phyloP scores from a whole-genome alignment of 2,329 filamentous ascomycete genomes.

The Cercospora janseana region DNA sequence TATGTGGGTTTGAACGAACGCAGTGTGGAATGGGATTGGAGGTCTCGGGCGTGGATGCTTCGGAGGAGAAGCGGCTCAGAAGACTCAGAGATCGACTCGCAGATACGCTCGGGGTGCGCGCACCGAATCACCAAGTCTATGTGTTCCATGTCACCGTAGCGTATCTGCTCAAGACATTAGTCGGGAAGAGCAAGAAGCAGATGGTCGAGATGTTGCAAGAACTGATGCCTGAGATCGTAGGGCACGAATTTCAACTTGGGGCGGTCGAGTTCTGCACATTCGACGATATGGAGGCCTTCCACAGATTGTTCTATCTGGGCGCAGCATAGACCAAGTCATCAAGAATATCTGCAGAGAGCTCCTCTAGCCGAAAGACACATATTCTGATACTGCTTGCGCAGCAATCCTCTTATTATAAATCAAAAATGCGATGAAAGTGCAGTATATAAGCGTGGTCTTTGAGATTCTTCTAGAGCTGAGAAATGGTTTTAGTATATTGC shows the following conservation, averaged over 20 bases:
- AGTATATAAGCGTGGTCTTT: no score
- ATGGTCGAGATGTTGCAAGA: background rate
- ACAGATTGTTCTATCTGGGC: background rate
- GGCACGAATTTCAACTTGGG: constrained; percentile 1
- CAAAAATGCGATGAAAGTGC: no score
- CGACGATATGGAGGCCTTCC: background rate
- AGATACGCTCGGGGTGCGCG: constrained; percentile 3
- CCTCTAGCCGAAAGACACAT: no score
- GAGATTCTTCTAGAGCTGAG: no score
- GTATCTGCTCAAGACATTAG: background rate
- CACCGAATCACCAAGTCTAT: background rate
- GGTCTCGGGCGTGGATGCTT: background rate
- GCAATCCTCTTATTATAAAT: no score
- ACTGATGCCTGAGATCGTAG: background rate
- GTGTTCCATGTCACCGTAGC: background rate
- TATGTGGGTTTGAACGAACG: background rate
- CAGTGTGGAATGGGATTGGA: constrained; percentile 1
- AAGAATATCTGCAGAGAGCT: no score
- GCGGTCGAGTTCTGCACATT: constrained; percentile 1
- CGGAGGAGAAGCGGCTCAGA: constrained; percentile 1
- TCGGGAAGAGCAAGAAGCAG: background rate
- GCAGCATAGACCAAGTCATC: no score
- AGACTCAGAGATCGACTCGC: constrained; percentile 3
- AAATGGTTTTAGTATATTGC: no score
- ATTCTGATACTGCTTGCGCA: no score